These are phyloP conservation scores for Penicillium canariense DNA, from an alignment of 495 filamentous ascomycete species.

Conservation along the genomic window DNA sequence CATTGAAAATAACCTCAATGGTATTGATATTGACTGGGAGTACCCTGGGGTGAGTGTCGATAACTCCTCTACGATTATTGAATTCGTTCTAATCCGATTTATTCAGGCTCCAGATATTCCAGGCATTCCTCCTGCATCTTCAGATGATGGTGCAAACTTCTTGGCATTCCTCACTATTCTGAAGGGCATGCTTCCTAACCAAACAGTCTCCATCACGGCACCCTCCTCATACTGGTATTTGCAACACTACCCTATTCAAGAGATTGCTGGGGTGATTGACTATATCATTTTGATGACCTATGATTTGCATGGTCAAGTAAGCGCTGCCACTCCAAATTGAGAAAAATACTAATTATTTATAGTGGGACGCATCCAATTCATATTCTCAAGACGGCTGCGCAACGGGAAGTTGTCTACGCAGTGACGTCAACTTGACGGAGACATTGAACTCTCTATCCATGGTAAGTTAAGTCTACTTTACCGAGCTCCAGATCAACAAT, in stretches of 20 bases:
- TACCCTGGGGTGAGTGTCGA: conserved; percentile 23
- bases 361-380: conserved; percentile 34
- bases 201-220: conserved; percentile 18
- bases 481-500: no score
- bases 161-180: conserved; percentile 21
- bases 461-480: background rate
- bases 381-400: conserved; percentile 29
- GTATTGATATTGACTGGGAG: conserved; percentile 45
- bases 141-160: conserved; percentile 32
- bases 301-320: conserved; percentile 34
- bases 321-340: background rate
- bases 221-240: conserved; percentile 35
- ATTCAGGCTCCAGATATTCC: conserved; percentile 33
- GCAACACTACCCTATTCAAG: conserved; percentile 25
- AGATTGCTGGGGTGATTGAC: conserved; percentile 22
- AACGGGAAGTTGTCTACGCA: background rate
- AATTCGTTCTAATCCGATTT: background rate
- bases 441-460: no score
- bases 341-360: background rate
- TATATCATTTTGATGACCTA: conserved; percentile 42
- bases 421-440: no score
- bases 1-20: conserved; percentile 32
- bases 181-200: no score
- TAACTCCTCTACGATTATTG: background rate
- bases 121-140: conserved; percentile 28